These are phyloP conservation scores for Raffaelea ambrosiae DNA, from an alignment of 2,329 filamentous ascomycete species.

Conservation along the genomic window DNA sequence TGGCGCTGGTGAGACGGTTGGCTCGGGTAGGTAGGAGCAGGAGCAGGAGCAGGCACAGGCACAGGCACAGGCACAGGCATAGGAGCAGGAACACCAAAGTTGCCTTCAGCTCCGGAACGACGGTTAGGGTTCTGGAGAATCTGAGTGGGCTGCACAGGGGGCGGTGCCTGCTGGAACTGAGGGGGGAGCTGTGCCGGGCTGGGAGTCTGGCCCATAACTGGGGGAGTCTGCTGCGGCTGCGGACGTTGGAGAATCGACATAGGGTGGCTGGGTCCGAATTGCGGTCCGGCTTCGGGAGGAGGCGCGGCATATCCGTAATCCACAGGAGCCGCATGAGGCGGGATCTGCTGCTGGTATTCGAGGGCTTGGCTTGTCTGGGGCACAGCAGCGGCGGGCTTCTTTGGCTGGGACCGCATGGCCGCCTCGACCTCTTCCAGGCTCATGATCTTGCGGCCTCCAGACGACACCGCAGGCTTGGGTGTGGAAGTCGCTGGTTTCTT, in stretches of 20 bases:
- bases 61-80: no score
- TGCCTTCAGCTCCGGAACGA: conserved; percentile 39
- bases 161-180: conserved; percentile 17
- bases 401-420: conserved; percentile 68
- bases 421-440: conserved; percentile 96
- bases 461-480: conserved; percentile 23
- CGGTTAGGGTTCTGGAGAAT: conserved; percentile 74
- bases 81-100: conserved; percentile 20
- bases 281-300: conserved; percentile 4
- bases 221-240: conserved; percentile 31
- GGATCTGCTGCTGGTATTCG: conserved; percentile 18
- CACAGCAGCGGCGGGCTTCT: conserved; percentile 34
- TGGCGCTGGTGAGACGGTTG: conserved; percentile 27
- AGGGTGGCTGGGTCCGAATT: conserved; percentile 27
- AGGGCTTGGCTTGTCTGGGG: conserved; percentile 25
- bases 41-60: no score
- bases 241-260: conserved; percentile 49
- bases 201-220: conserved; percentile 21
- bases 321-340: conserved; percentile 8
- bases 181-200: conserved; percentile 17
- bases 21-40: conserved; percentile 19
- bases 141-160: conserved; percentile 55
- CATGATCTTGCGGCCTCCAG: conserved; percentile 67
- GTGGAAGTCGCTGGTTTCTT: conserved; percentile 36
- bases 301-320: conserved; percentile 9